A percentile compares a stretch with the other conserved stretches of the same genome.
These are phyloP conservation scores for Postia placenta DNA, from an alignment of 768 basidiomycete species.

Conservation along the genomic window DNA sequence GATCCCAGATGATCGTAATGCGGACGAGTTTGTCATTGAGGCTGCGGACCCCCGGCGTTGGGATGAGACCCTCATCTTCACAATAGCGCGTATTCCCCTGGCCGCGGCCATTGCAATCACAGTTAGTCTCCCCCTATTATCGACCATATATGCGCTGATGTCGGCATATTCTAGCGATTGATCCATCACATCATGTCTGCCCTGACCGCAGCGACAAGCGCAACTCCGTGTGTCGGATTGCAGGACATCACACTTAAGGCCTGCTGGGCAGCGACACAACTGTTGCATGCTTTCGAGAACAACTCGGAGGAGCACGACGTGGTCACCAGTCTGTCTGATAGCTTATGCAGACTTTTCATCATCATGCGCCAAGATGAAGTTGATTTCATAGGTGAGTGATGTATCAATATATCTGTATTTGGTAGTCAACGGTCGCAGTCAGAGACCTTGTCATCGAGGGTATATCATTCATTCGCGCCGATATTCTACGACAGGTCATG, in stretches of 20 bases:
- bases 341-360: conserved; percentile 10
- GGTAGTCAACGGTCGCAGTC: conserved; percentile 20
- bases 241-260: conserved; percentile 7
- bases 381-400: conserved; percentile 9
- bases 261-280: conserved; percentile 7
- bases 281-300: not conserved
- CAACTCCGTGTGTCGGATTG: not conserved
- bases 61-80: conserved; percentile 9
- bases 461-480: not conserved
- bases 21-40: not conserved
- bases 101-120: conserved; percentile 12
- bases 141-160: too few relatives aligned
- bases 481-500: conserved; percentile 1
- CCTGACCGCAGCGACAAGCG: not conserved
- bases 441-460: conserved; percentile 16
- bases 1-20: conserved; percentile 17
- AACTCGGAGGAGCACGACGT: not conserved
- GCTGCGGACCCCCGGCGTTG: conserved; percentile 6
- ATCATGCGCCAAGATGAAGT: conserved; percentile 2
- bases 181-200: not conserved
- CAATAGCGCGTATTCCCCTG: conserved; percentile 4
- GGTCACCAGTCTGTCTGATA: not conserved
- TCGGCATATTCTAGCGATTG: not conserved
- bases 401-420: conserved; percentile 1
- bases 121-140: too few relatives aligned